Conservation (phyloP, 768 basidiomycete species). For the Mycena capillaripes region DNA sequence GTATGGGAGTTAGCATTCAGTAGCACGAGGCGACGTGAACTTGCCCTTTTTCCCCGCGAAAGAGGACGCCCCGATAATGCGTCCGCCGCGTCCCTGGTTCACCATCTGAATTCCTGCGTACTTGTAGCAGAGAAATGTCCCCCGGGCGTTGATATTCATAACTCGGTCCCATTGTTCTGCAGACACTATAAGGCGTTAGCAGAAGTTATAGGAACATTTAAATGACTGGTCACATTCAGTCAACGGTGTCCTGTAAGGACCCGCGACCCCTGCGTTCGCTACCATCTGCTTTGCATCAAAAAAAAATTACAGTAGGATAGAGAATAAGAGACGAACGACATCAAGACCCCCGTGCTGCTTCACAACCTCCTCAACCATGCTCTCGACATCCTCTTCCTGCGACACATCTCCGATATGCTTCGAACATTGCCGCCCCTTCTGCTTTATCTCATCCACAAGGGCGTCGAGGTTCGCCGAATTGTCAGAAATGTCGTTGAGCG, state of each 20-base stretch:
- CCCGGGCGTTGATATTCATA: constrained; percentile 47
- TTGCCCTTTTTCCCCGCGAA: constrained; percentile 54
- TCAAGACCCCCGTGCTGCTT: constrained; percentile 43
- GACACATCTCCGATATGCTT: constrained; percentile 35
- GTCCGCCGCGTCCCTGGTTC: constrained; percentile 54
- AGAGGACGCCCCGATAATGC: constrained; percentile 56
- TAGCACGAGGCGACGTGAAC: neutral
- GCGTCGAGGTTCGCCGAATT: constrained; percentile 38
- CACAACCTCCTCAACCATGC: constrained; percentile 40
- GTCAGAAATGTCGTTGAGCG: constrained; percentile 48
- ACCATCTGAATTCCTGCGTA: constrained; percentile 55
- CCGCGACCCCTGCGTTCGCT: constrained; percentile 45
- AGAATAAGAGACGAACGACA: constrained; percentile 42
- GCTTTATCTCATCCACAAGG: constrained; percentile 28
- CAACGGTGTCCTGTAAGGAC: neutral
- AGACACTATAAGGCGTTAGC: constrained; percentile 17
- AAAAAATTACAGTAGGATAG: neutral
- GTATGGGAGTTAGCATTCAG: neutral
- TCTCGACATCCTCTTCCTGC: constrained; percentile 39
- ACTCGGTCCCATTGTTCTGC: constrained; percentile 42
- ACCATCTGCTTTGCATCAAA: constrained; percentile 41
- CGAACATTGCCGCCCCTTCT: constrained; percentile 1
- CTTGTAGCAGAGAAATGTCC: constrained; percentile 52
- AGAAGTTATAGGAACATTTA: neutral
- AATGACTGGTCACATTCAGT: neutral